Evolutionary conservation across 306 rosid species (phyloP).

Genomic region (Sicyos edulis): DNA sequence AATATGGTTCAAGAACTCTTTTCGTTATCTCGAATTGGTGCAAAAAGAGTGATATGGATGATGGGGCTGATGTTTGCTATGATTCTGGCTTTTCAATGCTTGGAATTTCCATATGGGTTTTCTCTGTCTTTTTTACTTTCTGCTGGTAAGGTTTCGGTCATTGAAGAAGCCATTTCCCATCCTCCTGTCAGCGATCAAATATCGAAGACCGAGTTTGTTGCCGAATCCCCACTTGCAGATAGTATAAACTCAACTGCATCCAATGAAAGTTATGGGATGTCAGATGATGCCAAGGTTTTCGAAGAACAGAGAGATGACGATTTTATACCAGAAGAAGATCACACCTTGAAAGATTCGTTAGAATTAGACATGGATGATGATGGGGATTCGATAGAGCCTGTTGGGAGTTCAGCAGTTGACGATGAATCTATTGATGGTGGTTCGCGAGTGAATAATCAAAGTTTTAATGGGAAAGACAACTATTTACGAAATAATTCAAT

Average conservation of each 20-base stretch:
- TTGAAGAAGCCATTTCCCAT: constrained; percentile 25
- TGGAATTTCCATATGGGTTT: constrained; percentile 43
- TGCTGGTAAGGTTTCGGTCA: constrained; percentile 25
- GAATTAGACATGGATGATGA: constrained; percentile 28
- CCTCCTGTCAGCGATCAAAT: constrained; percentile 25
- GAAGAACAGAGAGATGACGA: too few relatives aligned
- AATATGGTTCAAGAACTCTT: constrained; percentile 50
- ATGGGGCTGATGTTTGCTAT: constrained; percentile 42
- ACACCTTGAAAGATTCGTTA: constrained; percentile 26
- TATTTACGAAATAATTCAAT: neutral
- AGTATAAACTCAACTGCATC: constrained; percentile 30
- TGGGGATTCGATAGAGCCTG: constrained; percentile 24
- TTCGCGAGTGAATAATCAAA: constrained; percentile 26
- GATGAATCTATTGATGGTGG: constrained; percentile 23
- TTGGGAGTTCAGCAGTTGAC: constrained; percentile 25
- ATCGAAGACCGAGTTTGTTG: constrained; percentile 21
- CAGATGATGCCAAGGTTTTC: too few relatives aligned
- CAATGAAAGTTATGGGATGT: neutral
- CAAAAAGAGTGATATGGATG: constrained; percentile 50
- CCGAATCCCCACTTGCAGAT: neutral
- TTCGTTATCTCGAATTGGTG: constrained; percentile 36
- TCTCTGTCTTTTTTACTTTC: constrained; percentile 37
- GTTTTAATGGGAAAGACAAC: neutral
- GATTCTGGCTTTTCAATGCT: constrained; percentile 43
- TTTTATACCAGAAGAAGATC: constrained; percentile 18